Conservation (phyloP, 352 stramenopile genomes). For the Phytophthora citricola region DNA sequence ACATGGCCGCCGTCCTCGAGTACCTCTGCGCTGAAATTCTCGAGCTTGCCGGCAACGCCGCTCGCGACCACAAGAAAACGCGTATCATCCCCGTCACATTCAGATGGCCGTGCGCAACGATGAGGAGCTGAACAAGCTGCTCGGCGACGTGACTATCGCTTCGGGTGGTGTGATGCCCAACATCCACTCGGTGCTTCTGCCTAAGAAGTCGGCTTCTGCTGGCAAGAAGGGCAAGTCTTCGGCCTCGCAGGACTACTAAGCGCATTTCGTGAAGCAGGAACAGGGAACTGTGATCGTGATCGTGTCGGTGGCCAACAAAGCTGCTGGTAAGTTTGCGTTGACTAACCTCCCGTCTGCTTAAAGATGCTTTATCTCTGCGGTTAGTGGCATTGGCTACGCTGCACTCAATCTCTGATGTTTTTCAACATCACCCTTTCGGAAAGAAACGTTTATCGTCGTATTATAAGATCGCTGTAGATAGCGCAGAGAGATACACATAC, state of each 20-base stretch:
- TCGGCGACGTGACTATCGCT: slow-evolving; percentile 96
- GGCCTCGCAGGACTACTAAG: slow-evolving; percentile 68
- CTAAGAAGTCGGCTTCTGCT: slow-evolving; percentile 80
- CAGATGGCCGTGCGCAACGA: slow-evolving; percentile 94
- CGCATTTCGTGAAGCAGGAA: slow-evolving; percentile 23
- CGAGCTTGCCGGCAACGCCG: slow-evolving; percentile 95
- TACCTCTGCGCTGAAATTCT: slow-evolving; percentile 96
- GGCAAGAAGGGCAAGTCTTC: slow-evolving; percentile 64
- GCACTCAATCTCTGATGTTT: slow-evolving; percentile 48
- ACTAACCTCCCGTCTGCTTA: slow-evolving; percentile 9
- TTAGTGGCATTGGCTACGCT: slow-evolving; percentile 13
- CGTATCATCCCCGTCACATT: slow-evolving; percentile 96
- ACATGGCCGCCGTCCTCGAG: slow-evolving; percentile 95
- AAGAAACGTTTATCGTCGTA: slow-evolving; percentile 21
- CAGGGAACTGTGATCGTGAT: slow-evolving; percentile 12
- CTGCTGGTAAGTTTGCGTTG: slow-evolving; percentile 26
- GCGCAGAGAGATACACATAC: no score
- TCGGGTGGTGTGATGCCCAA: slow-evolving; percentile 96
- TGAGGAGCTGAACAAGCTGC: slow-evolving; percentile 96
- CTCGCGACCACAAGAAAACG: slow-evolving; percentile 97
- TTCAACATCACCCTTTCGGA: slow-evolving; percentile 52
- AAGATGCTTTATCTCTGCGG: slow-evolving; percentile 25
- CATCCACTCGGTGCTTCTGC: slow-evolving; percentile 94
- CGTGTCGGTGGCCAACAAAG: slow-evolving; percentile 12
- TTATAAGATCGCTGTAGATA: no score